Evolutionary conservation across 768 basidiomycete genomes (phyloP), one percentile per base, ranked within the genome.

Genomic region (Rhizopogon vulgaris): DNA sequence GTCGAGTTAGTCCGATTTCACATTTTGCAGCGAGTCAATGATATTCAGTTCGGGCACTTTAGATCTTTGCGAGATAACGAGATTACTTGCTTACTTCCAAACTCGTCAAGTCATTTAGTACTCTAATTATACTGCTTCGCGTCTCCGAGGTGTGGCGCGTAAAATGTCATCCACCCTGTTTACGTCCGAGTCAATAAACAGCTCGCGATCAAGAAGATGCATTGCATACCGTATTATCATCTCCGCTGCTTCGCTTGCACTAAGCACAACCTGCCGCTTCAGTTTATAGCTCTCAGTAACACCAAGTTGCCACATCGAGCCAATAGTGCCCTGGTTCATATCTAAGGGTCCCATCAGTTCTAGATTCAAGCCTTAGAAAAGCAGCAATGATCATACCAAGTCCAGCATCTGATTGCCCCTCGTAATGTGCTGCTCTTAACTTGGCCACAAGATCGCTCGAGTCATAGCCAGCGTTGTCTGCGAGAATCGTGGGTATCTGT

Each of bases 391-490:
- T 71, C 86, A 57, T 65, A 94, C 94, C 87, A 6, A 97, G 78
- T 12, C 96, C 96, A 41, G 93, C 84, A 61, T 97, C 93, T 3
- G 71, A 56, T 56, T 84, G 77, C 3, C 94, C 94, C 58, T 93
- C 93, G 66, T 89, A 95, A 69, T 99, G 96, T 9, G 94, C 93
- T 1, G 94, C 94, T 50, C 96, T 75, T 34, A 99, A 75, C 61
- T 79, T 83, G 30, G 93, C 76, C 12, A 98, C 95, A 18, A 99
- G 78, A 62, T 99, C 96, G 10, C 89, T 87, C n/a, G 93, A 95
- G 67, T 99, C 96, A 68, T 88, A 94, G 0, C 96, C 96, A 6
- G 94, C 96, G 62, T 99, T 99, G 66, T 98, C 96, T 9, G 95
- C 93, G 27, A 99, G 77, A 61, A 97, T 96, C 0, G 85, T 96